Conservation (phyloP, 1,284 basidiomycete species). For the Filobasidium uniguttulatum region DNA sequence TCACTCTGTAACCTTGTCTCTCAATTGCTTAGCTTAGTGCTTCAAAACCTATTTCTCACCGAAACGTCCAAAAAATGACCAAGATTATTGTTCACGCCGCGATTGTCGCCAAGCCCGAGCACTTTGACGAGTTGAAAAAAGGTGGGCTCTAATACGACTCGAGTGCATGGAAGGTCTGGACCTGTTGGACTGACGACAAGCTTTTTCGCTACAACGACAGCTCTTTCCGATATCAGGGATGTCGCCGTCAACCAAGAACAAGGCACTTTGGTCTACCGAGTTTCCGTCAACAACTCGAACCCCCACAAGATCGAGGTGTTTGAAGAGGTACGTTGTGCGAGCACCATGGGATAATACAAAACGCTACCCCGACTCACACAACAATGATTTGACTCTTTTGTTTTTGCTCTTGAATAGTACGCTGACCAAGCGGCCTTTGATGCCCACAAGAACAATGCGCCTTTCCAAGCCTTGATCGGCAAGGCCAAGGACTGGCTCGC, state of each 20-base stretch:
- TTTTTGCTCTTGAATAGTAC: constrained; percentile 1
- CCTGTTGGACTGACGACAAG: neutral
- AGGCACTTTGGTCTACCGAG: constrained; percentile 8
- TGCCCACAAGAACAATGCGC: constrained; percentile 3
- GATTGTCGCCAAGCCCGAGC: constrained; percentile 7
- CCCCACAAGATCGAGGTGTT: constrained; percentile 9
- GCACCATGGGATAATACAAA: too few relatives aligned
- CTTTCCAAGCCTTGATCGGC: constrained; percentile 5
- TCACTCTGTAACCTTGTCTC: too few relatives aligned
- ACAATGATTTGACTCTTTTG: neutral
- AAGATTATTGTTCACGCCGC: constrained; percentile 7
- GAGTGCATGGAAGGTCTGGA: neutral
- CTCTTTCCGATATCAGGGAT: constrained; percentile 3
- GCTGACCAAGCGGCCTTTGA: constrained; percentile 4
- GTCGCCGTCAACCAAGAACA: constrained; percentile 8
- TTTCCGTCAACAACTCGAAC: constrained; percentile 1
- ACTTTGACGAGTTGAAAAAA: constrained; percentile 6
- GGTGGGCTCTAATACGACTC: neutral
- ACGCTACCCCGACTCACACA: neutral
- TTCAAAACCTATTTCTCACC: too few relatives aligned
- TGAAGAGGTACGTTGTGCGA: constrained; percentile 6
- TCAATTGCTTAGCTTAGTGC: too few relatives aligned
- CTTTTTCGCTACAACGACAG: neutral
- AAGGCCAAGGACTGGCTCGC: constrained; percentile 6
- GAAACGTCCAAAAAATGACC: too few relatives aligned